Conservation (phyloP, 75 land plant genomes). For the Picea glauca region DNA sequence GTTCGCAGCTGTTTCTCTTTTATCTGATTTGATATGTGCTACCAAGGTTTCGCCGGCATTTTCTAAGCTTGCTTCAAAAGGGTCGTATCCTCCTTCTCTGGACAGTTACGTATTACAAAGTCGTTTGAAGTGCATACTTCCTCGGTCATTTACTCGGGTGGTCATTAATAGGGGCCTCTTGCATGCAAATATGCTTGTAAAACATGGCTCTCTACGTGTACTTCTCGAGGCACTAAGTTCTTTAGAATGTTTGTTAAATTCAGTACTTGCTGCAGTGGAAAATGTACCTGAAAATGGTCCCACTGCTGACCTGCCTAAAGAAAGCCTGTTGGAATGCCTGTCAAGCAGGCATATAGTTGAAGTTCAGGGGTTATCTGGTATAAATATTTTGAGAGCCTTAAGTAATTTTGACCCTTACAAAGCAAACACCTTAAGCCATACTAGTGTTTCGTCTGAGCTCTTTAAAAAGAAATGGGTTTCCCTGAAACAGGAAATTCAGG, state of each 20-base stretch:
- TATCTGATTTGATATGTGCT: conserved; percentile 57
- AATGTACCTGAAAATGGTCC: background rate
- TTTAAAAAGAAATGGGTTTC: conserved; percentile 29
- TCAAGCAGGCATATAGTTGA: background rate
- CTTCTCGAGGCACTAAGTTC: conserved; percentile 57
- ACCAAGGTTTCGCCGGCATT: conserved; percentile 34
- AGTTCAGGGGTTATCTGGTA: background rate
- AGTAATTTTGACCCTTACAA: background rate
- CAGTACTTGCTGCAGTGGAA: conserved; percentile 5
- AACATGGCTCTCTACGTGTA: conserved; percentile 74
- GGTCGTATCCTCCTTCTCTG: conserved; percentile 29
- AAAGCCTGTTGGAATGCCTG: background rate
- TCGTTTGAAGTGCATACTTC: conserved; percentile 57
- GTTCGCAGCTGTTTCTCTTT: conserved; percentile 72
- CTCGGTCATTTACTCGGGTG: conserved; percentile 52
- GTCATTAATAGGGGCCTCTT: conserved; percentile 76
- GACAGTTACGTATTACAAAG: conserved; percentile 37
- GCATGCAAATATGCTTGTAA: conserved; percentile 64
- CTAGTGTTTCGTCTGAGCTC: background rate
- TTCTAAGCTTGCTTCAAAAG: conserved; percentile 22
- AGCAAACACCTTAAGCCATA: background rate
- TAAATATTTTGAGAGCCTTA: background rate
- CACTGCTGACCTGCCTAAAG: background rate
- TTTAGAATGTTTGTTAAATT: conserved; percentile 41
- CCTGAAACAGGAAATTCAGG: conserved; percentile 54